Evolutionary conservation across 805 yeast genomes (phyloP), one percentile per base, ranked within the genome.

Genomic region (Wickerhamomyces pijperi): DNA sequence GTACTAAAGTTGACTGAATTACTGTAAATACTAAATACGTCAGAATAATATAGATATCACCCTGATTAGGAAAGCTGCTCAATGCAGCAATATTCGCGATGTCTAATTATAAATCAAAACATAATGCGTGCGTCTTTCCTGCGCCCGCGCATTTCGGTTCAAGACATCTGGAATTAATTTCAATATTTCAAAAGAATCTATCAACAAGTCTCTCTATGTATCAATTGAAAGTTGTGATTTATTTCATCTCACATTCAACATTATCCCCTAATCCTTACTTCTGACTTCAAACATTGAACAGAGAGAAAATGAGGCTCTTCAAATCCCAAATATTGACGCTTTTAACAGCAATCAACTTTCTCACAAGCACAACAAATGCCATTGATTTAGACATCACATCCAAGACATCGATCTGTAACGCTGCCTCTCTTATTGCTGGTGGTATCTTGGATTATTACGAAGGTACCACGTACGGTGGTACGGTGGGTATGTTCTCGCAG

Each of bases 371-470:
- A 25, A 17, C 37, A 2, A 3, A 12, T 8, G 67, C 65, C 2
- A 47, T 70, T 14, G 54, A 55, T 19, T 51, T 76, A 16, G 76
- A 70, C 43, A 45, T 59, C 3, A 43, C 57, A 3, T 57, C 61
- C 33, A 51, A 54, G 7, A 61, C 58, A 9, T 78, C 82, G 19
- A 67, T 82, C 34, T 67, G 78, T 50, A 54, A 63, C 23, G 85
- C 78, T 4, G 70, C 81, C 1, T 63, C 74, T 1, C 55, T 79
- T 28, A 62, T 82, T 14, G 70, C 74, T 12, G 60, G 62, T 13
- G 92, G 92, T 54, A 62, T 78, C 44, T 57, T 82, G 55, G 83
- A 79, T 60, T 82, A 82, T 55, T 80, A 80, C 51, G 76, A 73
- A 49, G 92, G 90, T 33, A 46, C 48, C 25, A 54, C 65, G 32